Evolutionary conservation across 176 grass and related monocot genomes (phyloP).

Genomic region (Aegilops tauschii): DNA sequence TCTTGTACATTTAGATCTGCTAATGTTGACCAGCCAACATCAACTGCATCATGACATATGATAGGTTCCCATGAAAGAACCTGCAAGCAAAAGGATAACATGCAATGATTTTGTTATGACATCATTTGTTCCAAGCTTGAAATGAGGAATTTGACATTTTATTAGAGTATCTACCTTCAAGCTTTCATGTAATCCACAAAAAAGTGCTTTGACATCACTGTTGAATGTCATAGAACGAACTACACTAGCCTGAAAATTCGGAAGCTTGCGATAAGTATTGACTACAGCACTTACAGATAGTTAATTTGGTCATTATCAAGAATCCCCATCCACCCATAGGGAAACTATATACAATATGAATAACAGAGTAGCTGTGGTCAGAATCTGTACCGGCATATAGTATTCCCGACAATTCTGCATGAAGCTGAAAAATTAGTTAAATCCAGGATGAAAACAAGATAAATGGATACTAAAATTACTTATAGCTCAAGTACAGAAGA

Average conservation of each 20-base stretch:
- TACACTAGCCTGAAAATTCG: conserved; percentile 66
- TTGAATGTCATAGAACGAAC: conserved; percentile 89
- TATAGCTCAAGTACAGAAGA: not conserved
- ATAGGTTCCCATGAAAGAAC: conserved; percentile 92
- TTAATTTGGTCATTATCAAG: conserved; percentile 20
- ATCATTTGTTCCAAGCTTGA: not conserved
- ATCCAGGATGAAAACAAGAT: not conserved
- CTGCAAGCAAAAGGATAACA: conserved; percentile 52
- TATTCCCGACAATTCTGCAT: conserved; percentile 48
- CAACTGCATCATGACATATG: conserved; percentile 71
- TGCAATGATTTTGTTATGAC: not conserved
- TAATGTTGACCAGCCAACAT: conserved; percentile 87
- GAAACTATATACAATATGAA: conserved; percentile 16
- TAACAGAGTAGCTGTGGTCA: conserved; percentile 16
- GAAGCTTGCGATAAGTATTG: conserved; percentile 18
- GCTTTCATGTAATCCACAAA: conserved; percentile 95
- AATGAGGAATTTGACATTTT: not conserved
- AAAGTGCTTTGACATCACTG: conserved; percentile 74
- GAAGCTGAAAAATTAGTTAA: conserved; percentile 34
- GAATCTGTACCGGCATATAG: conserved; percentile 32
- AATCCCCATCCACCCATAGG: conserved; percentile 12
- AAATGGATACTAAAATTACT: conserved; percentile 15
- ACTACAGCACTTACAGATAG: conserved; percentile 21
- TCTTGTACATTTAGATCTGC: conserved; percentile 82
- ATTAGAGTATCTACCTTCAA: conserved; percentile 67